Conservation (phyloP, 345 rosid species). For the Odontarrhena argentea region DNA sequence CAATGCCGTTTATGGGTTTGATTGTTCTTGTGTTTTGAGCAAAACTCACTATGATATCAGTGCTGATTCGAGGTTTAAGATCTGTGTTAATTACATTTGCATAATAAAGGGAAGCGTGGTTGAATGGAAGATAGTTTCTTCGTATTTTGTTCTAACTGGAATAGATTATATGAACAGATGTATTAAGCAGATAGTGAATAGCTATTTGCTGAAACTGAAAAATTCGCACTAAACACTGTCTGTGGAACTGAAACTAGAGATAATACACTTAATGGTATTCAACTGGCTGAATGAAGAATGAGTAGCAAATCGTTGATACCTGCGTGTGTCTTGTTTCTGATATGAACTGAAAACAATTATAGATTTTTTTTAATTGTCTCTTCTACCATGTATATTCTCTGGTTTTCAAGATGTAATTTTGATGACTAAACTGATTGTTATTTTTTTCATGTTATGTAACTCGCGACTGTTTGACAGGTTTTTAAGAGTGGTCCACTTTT, state of each 20-base stretch:
- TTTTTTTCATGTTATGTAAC: slow-evolving; percentile 3
- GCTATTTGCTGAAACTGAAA: not conserved
- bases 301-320: not conserved
- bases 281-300: slow-evolving; percentile 1
- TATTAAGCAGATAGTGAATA: slow-evolving; percentile 11
- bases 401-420: slow-evolving; percentile 1
- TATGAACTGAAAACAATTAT: not conserved
- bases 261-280: not conserved
- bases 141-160: slow-evolving; percentile 13
- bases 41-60: too few species aligned
- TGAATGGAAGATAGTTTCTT: not conserved
- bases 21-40: not conserved
- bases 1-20: not conserved
- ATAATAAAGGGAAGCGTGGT: not conserved
- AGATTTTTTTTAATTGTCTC: slow-evolving; percentile 2
- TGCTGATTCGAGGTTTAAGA: slow-evolving; percentile 3
- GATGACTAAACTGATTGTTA: slow-evolving; percentile 10
- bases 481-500: slow-evolving; percentile 96
- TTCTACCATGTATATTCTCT: slow-evolving; percentile 1
- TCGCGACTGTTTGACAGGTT: slow-evolving; percentile 54
- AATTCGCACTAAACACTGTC: slow-evolving; percentile 3
- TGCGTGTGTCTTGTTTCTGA: not conserved
- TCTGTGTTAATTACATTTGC: slow-evolving; percentile 6
- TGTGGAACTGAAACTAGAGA: not conserved
- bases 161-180: not conserved